Evolutionary conservation across 495 filamentous ascomycete genomes (phyloP), one percentile per base, ranked within the genome.

Genomic region (Terfezia claveryi): DNA sequence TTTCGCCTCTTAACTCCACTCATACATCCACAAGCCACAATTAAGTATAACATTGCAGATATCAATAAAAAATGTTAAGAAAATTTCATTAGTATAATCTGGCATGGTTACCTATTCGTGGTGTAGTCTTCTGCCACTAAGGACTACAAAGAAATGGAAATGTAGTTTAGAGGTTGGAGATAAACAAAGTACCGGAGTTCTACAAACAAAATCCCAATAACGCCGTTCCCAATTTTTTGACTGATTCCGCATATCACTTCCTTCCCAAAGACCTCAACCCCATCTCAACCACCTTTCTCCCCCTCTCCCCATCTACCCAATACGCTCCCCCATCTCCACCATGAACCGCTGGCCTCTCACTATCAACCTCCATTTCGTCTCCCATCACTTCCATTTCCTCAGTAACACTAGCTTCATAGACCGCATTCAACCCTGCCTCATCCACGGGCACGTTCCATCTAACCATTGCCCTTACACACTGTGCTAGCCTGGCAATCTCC

Each of bases 391-490:
- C 41, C 14, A 46, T 4, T 8, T 46, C 41, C 8, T 14, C 41
- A 46, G 4, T 20, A 1, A 46, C 14, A 14, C 79, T 80, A 56
- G 80, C 83, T 38, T 85, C 78, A 66, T 98, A 96, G 4, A 81
- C 85, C 54, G 70, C 76, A 62, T 77, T 81, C 12, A 96, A 80
- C 67, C 85, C 87, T 27, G 92, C 87, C 70, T 96, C 89, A 65
- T 96, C 92, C 37, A 98, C 87, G 32, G 80, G 74, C 23, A 87
- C 68, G 2, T 85, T 82, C n/a, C 78, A 73, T 66, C 87, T 82
- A 11, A 91, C 81, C 57, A 98, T 68, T 9, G 83, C 80, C 52
- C 74, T 80, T 37, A 98, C 80, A 52, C 87, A 83, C 16, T 85
- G 81, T 5, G 80, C 70, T 37, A 95, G 67, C 50, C 91, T 75